Conservation (phyloP, 1,284 basidiomycete species). For the Sphagnurus paluster region DNA sequence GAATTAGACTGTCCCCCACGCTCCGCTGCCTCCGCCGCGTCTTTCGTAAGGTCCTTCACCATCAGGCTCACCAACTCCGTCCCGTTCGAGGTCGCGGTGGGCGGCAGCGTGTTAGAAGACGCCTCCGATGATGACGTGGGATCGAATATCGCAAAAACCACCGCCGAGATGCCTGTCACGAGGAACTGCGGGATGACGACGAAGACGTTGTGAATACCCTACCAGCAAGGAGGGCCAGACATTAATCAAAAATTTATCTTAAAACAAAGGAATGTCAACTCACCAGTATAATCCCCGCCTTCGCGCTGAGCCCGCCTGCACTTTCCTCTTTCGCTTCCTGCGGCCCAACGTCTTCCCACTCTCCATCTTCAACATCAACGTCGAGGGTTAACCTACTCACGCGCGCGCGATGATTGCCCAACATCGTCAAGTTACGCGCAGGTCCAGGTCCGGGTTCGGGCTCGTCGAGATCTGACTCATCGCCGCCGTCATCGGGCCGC, state of each 20-base stretch:
- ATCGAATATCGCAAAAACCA: conserved; percentile 70
- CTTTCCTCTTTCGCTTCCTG: conserved; percentile 2
- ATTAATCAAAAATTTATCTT: no score
- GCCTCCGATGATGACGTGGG: conserved; percentile 33
- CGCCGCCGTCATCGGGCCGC: conserved; percentile 19
- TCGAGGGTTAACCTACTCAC: conserved; percentile 18
- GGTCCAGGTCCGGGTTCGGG: conserved; percentile 35
- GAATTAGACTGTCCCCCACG: conserved; percentile 50
- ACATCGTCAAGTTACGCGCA: conserved; percentile 26
- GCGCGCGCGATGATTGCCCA: conserved; percentile 39
- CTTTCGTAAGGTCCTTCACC: conserved; percentile 5
- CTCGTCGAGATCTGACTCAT: conserved; percentile 20
- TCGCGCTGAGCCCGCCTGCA: conserved; percentile 57
- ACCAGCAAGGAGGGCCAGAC: conserved; percentile 2
- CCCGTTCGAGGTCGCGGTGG: conserved; percentile 3
- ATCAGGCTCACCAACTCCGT: conserved; percentile 6
- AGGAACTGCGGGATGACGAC: conserved; percentile 79
- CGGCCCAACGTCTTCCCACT: conserved; percentile 13
- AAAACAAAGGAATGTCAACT: conserved; percentile 26
- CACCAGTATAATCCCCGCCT: conserved; percentile 89
- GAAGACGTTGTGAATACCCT: conserved; percentile 93
- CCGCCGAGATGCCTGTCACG: conserved; percentile 63
- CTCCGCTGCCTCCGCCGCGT: conserved; percentile 19
- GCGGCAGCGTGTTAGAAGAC: conserved; percentile 4
- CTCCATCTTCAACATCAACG: conserved; percentile 8